Evolutionary conservation across 257 asterid genomes (phyloP).

Genomic region (Petunia axillaris): DNA sequence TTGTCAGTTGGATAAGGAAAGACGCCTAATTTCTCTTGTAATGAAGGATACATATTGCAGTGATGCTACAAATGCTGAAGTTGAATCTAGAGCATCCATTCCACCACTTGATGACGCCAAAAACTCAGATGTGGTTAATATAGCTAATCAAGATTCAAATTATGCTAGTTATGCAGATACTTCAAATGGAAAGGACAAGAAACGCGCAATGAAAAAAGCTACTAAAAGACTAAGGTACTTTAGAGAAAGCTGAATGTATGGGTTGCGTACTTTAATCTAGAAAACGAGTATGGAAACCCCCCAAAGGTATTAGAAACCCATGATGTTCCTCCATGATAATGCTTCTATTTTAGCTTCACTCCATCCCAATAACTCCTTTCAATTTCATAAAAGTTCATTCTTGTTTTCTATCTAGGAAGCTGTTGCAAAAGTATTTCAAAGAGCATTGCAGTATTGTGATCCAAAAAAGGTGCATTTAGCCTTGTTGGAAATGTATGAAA

Average conservation of each 20-base stretch:
- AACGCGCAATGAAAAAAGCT: conserved; percentile 59
- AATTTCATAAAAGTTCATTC: neutral
- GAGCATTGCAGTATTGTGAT: conserved; percentile 84
- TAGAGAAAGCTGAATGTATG: conserved; percentile 58
- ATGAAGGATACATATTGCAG: conserved; percentile 68
- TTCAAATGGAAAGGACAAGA: conserved; percentile 56
- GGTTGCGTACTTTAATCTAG: conserved; percentile 90
- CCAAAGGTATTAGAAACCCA: conserved; percentile 64
- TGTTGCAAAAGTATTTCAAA: conserved; percentile 64
- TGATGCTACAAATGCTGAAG: conserved; percentile 42
- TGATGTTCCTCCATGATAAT: too few species aligned
- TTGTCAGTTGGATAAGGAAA: conserved; percentile 80
- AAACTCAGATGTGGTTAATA: conserved; percentile 44
- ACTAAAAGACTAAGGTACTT: conserved; percentile 15
- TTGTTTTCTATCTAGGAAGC: conserved; percentile 59
- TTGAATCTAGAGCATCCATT: conserved; percentile 74
- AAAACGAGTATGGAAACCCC: conserved; percentile 82
- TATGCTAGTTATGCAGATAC: conserved; percentile 36
- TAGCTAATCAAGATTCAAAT: conserved; percentile 39
- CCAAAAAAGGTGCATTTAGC: conserved; percentile 79
- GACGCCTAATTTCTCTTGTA: conserved; percentile 77
- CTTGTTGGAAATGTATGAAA: conserved; percentile 75
- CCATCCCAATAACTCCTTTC: neutral
- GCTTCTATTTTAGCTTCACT: neutral
- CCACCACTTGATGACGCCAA: conserved; percentile 84